Evolutionary conservation across 306 rosid genomes (phyloP).

Genomic region (Neltuma alba): DNA sequence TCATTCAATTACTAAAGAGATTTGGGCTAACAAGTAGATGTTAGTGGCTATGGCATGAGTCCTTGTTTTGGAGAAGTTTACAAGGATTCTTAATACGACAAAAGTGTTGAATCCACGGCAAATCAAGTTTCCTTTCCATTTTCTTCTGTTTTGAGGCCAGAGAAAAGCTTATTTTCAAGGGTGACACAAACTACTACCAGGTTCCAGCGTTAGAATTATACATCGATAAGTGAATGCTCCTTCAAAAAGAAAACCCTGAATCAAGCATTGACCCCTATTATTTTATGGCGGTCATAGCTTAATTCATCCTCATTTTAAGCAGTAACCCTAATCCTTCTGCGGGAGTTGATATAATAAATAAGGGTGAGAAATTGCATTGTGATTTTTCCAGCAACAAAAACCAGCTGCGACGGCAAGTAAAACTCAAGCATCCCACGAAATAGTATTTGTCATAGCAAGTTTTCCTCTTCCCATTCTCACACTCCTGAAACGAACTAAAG

Average conservation of each 20-base stretch:
- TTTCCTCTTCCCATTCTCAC: not conserved
- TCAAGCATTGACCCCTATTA: not conserved
- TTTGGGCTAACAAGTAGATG: not conserved
- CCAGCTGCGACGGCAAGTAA: constrained; percentile 4
- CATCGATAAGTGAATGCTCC: not conserved
- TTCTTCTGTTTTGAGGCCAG: not conserved
- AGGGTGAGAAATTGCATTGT: not conserved
- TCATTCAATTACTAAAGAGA: constrained; percentile 34
- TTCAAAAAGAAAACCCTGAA: not conserved
- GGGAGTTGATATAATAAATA: too few relatives aligned
- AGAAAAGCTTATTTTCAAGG: not conserved
- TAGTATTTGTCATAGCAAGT: not conserved
- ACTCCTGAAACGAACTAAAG: not conserved
- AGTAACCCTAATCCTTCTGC: not conserved
- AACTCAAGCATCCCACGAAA: not conserved
- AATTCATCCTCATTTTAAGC: not conserved
- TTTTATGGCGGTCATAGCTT: not conserved
- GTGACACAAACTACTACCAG: not conserved
- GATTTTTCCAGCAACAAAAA: not conserved
- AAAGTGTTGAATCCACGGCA: not conserved
- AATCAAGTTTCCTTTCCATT: not conserved
- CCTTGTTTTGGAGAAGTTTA: not conserved
- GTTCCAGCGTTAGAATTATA: not conserved
- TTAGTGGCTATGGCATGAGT: not conserved
- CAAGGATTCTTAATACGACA: not conserved